These are phyloP conservation scores for Suhomyces panamericanus DNA, from an alignment of 1,139 yeast genomes.

Conservation along the genomic window DNA sequence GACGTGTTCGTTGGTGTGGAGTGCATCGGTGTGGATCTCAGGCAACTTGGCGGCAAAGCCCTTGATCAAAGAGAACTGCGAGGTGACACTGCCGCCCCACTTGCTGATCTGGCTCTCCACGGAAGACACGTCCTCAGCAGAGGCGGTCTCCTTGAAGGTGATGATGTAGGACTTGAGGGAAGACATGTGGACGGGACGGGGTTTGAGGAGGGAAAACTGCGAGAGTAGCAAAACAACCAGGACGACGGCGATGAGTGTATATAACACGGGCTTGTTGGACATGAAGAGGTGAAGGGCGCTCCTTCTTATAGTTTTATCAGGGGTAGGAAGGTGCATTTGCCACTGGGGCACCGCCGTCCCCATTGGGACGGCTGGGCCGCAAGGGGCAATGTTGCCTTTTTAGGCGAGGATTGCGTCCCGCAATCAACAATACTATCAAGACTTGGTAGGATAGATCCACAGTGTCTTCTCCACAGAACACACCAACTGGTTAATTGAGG, in stretches of 20 bases:
- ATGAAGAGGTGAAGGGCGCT: not conserved
- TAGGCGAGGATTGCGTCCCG: not conserved
- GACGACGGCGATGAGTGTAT: constrained; percentile 1
- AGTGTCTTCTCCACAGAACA: too few relatives aligned
- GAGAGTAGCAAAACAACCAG: constrained; percentile 7
- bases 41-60: constrained; percentile 63
- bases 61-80: constrained; percentile 66
- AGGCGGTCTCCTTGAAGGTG: constrained; percentile 38
- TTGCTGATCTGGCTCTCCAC: constrained; percentile 37
- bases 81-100: constrained; percentile 64
- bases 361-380: not conserved
- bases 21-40: constrained; percentile 40
- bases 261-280: constrained; percentile 4
- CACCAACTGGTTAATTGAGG: too few relatives aligned
- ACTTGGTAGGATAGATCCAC: too few relatives aligned
- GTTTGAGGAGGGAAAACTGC: not conserved
- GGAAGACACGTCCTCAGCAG: constrained; percentile 30
- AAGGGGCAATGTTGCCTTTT: constrained; percentile 1
- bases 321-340: constrained; percentile 4
- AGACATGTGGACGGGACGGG: constrained; percentile 15
- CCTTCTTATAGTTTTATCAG: constrained; percentile 2
- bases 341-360: constrained; percentile 3
- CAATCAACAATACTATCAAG: too few relatives aligned
- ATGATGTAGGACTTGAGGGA: constrained; percentile 36
- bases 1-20: constrained; percentile 48